These are phyloP conservation scores for Helotiales sp. DNA, from an alignment of 2,329 filamentous ascomycete genomes.

Conservation along the genomic window DNA sequence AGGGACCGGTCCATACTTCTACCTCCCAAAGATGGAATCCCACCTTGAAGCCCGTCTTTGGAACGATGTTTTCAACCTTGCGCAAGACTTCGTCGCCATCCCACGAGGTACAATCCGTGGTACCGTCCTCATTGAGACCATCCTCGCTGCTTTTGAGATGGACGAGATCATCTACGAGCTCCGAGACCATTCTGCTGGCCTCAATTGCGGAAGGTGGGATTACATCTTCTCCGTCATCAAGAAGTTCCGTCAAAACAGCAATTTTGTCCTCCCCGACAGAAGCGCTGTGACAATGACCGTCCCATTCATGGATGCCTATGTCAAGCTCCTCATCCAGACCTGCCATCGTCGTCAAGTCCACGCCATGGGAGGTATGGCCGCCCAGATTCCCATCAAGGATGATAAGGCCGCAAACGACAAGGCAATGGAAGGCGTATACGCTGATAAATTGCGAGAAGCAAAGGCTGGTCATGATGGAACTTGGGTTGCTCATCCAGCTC, in stretches of 20 bases:
- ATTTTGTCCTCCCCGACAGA: constrained; percentile 92
- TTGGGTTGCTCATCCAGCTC: constrained; percentile 95
- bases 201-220: constrained; percentile 99
- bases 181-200: constrained; percentile 89
- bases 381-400: constrained; percentile 98
- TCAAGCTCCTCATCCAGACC: constrained; percentile 96
- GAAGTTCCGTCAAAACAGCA: constrained; percentile 94
- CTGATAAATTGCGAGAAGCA: constrained; percentile 95
- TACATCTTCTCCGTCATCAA: constrained; percentile 99
- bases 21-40: constrained; percentile 97
- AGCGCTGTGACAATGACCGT: constrained; percentile 94
- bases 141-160: constrained; percentile 98
- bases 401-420: constrained; percentile 87
- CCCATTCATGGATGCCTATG: constrained; percentile 97
- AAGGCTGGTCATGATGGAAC: constrained; percentile 93
- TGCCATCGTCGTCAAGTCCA: constrained; percentile 97
- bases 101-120: constrained; percentile 88
- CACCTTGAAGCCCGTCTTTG: constrained; percentile 95
- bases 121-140: constrained; percentile 97
- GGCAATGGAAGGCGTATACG: constrained; percentile 89
- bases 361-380: constrained; percentile 98
- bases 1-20: constrained; percentile 93
- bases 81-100: constrained; percentile 90
- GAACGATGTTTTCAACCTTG: constrained; percentile 97
- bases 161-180: constrained; percentile 99